These are phyloP conservation scores for Rhododendron simsii DNA, from an alignment of 148 eudicot species.

Conservation along the genomic window DNA sequence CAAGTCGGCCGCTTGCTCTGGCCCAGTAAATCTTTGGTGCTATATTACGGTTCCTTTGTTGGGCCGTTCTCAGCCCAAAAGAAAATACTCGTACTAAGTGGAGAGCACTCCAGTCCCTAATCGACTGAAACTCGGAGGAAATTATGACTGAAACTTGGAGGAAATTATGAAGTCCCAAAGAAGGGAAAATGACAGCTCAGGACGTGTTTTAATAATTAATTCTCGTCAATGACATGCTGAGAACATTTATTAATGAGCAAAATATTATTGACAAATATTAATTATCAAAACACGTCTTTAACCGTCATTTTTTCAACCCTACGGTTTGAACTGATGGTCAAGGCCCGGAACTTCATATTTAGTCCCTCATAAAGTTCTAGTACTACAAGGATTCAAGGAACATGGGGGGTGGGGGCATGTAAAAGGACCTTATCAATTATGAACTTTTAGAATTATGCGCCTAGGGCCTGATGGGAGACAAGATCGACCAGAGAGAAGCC, in stretches of 20 bases:
- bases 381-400: no score
- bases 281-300: no score
- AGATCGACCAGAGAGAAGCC: neutral
- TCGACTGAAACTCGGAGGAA: neutral
- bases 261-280: fast-evolving
- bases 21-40: neutral
- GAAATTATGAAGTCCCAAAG: neutral
- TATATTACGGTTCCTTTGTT: neutral
- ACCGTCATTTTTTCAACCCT: no score
- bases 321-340: no score
- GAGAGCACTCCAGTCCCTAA: neutral
- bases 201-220: no score
- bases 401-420: no score
- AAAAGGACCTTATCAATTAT: no score
- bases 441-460: neutral
- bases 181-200: no score
- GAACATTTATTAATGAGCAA: no score
- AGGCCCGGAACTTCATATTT: no score
- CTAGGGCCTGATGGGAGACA: neutral
- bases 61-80: neutral
- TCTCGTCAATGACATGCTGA: fast-evolving
- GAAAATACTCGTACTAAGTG: neutral
- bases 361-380: no score
- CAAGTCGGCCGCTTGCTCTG: neutral
- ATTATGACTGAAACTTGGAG: neutral